Base-by-base conservation (phyloP, 2,329 filamentous ascomycete species). In the Fusarium stilboides region DNA sequence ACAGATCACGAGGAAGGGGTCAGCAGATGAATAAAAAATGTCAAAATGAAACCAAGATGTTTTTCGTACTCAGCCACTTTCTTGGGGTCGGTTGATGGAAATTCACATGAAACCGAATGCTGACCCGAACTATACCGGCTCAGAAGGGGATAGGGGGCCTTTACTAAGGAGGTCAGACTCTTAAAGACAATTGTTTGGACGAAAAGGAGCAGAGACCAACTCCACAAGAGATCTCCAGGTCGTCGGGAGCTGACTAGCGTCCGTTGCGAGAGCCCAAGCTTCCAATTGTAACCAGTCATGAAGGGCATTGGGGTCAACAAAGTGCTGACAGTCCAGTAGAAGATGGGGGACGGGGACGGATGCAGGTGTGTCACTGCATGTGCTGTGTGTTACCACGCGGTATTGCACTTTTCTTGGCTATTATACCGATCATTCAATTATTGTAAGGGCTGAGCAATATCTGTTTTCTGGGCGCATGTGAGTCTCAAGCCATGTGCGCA, bases 61-160 rank as follows among this genome's bases (percentile, higher is more conserved):
- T 33, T 20, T 34, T 31, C 28, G 24, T 43, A 22, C 60, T 51
- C 52, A 68, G 52, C 57, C 34, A 62, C 54, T 42, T 49, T 40
- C 49, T 37, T 37, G 33, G 43, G 33, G 43, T 34, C 49, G 43
- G 46, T 60, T 37, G 28, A 40, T 28, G 42, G n/a, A 52, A 51
- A 66, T 74, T 74, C 72, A 74, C 72, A 74, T 74, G 72, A 62
- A 73, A 74, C 72, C 71, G 72, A 74, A 66, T 37, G 57, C 31
- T 24, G 33, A 63, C 46, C 68, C 68, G 54, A 56, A 20, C 42
- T 10, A 45, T 22, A 49, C 52, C 50, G 52, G 39, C 20, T 24
- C 49, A 39, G 37, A 19, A 20, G 26, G 19, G 43, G 8, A 15
- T 40, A 19, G 44, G 40, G 57, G 42, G 43, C 31, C 3, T 19